Evolutionary conservation across 495 filamentous ascomycete genomes (phyloP), one percentile per base, ranked within the genome.

Genomic region (Penicillium simplicissimum): DNA sequence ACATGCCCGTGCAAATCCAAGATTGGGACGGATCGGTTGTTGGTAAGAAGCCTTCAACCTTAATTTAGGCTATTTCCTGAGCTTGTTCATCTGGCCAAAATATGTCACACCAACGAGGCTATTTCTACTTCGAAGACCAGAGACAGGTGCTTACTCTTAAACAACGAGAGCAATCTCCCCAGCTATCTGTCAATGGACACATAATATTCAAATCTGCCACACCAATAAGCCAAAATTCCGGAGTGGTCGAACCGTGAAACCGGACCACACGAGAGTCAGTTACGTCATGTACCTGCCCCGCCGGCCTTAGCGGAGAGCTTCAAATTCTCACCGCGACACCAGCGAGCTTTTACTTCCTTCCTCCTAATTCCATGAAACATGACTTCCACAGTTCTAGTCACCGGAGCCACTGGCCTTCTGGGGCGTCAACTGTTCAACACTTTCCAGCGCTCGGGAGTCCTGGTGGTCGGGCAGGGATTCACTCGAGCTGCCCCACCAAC

Each of bases 351-450:
- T 31, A 23, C 56, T 45, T 31, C 31, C 52, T 23, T 36, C 47
- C 37, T 23, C 47, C 25, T 23, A 34, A 34, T 48, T 5, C 11
- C 31, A 14, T 59, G 15, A 34, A 52, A 37, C 19, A 87, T 88
- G 85, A 71, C 79, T 55, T 83, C 80, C 60, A 88, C 82, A 37
- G 92, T 82, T 38, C 81, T 97, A 21, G 78, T 97, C 51, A 97
- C 93, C 28, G 93, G 93, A 37, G 93, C 90, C 43, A 94, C 85
- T 38, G 93, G 93, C 47, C 80, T 95, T 2, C 82, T 97, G 8
- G 93, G 93, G 35, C 85, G 93, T 17, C 86, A 96, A 72, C 87
- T 93, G 15, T 81, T 89, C 62, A 88, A 85, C 58, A 87, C 82
- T 17, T 96, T 97, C 72, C 80, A 88, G 61, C 70, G 77, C 38